Evolutionary conservation across 164 flowering plant species (phyloP), one percentile per base, ranked within the genome.

Genomic region (Warburgia ugandensis): DNA sequence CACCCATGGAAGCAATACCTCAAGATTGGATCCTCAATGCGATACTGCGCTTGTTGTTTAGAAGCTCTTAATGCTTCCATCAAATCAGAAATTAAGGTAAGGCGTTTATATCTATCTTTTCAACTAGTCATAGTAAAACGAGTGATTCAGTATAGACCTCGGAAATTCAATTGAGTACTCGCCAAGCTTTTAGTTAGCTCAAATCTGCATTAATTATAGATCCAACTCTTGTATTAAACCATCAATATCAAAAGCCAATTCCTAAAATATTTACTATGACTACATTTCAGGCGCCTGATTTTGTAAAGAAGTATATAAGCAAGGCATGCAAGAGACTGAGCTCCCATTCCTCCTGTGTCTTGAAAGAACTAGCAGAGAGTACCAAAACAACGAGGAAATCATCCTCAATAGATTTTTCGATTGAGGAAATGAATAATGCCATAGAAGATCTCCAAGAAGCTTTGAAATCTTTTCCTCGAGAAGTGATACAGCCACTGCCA

Each of bases 1-100:
- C 83, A 88, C 58, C 97, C 97, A 36, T 88, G 94, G 97, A 69
- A 72, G 42, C 87, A 79, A 25, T 89, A 89, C 69, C 76, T 80
- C 37, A 77, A 79, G 45, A 50, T 86, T 2, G 92, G 84, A 3
- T 63, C 74, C 1, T 45, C 77, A 12, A 45, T 72, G 45, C 75
- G 95, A 14, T 65, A 43, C 43, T 77, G 83, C 54, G 97, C 89
- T 62, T 81, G 62, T 40, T 72, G 74, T 59, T 63, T 89, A 5
- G 97, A 89, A 58, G 72, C 83, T 47, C 75, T 89, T 22, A 73
- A 54, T 48, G 69, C 73, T 27, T 80, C 78, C 68, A 59, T 83
- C 45, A 53, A 54, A 36, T 71, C 85, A 13, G 79, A 80, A 16
- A 58, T 38, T 57, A 58, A 77, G 78, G 94, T 85, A 58, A 33